phyloP scores from a whole-genome alignment of 257 asterid species.

The Nicotiana benthamiana region DNA sequence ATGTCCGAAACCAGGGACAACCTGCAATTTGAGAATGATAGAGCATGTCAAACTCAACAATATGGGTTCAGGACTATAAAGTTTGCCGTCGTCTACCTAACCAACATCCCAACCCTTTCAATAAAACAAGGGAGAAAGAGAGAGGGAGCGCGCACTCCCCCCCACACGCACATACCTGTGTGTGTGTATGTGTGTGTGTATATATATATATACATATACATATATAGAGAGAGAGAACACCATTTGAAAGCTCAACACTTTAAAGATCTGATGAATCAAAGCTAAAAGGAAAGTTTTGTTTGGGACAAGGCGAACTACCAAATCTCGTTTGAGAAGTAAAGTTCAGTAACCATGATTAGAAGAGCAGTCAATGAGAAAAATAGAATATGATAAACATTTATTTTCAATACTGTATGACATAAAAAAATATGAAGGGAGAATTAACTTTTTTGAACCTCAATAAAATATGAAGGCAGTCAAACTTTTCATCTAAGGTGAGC shows the following conservation, averaged over 20 bases:
- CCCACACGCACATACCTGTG: neutral
- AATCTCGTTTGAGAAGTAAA: neutral
- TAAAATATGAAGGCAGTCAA: neutral
- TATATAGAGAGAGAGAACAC: neutral
- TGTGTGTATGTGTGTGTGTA: no score
- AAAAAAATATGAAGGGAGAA: neutral
- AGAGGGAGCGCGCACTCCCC: no score
- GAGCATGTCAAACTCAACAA: neutral
- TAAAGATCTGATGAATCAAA: neutral
- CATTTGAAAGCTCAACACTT: neutral
- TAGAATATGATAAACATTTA: neutral
- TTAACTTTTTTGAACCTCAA: neutral
- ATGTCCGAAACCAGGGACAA: slow-evolving; percentile 92
- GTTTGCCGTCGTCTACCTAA: neutral
- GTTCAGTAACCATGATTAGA: neutral
- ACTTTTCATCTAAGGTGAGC: neutral
- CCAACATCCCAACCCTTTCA: neutral
- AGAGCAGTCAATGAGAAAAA: neutral
- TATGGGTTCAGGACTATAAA: neutral
- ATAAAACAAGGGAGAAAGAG: neutral
- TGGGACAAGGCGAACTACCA: neutral
- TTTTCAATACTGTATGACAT: neutral
- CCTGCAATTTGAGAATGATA: slow-evolving; percentile 33
- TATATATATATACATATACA: no score
- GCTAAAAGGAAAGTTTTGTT: neutral